These are phyloP conservation scores for Candida sphagnicola DNA, from an alignment of 805 yeast species.

Conservation along the genomic window DNA sequence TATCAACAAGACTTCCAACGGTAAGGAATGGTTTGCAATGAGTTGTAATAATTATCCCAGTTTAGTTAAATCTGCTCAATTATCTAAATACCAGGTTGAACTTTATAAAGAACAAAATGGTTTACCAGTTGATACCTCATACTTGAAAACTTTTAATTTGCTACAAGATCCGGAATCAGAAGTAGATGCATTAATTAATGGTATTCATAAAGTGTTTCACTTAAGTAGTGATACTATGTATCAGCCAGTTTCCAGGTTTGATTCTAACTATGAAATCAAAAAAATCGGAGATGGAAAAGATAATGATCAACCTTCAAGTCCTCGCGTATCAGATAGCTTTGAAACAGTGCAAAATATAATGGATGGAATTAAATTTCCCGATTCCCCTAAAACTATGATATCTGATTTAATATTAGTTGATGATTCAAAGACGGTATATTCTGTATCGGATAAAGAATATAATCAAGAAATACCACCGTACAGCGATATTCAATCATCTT, in stretches of 20 bases:
- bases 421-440: slow-evolving; percentile 1
- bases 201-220: slow-evolving; percentile 31
- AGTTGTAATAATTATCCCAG: slow-evolving; percentile 77
- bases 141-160: slow-evolving; percentile 13
- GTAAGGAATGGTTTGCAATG: slow-evolving; percentile 81
- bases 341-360: slow-evolving; percentile 24
- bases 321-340: background rate
- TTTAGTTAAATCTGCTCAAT: slow-evolving; percentile 73
- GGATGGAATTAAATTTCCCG: slow-evolving; percentile 34
- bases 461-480: too few relatives aligned
- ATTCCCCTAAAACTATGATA: slow-evolving; percentile 1
- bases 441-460: background rate
- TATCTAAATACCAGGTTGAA: slow-evolving; percentile 54
- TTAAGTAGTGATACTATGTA: slow-evolving; percentile 27
- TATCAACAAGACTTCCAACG: slow-evolving; percentile 61
- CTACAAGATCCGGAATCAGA: slow-evolving; percentile 10
- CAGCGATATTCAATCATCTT: background rate
- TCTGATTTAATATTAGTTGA: slow-evolving; percentile 12
- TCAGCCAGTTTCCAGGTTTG: slow-evolving; percentile 33
- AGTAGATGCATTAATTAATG: slow-evolving; percentile 29
- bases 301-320: background rate
- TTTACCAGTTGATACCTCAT: slow-evolving; percentile 10
- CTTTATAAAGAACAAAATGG: slow-evolving; percentile 23
- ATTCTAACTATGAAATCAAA: slow-evolving; percentile 10
- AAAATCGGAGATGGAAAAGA: slow-evolving; percentile 24